Evolutionary conservation across 1,284 basidiomycete genomes (phyloP).

Genomic region (Thecaphora thlaspeos): DNA sequence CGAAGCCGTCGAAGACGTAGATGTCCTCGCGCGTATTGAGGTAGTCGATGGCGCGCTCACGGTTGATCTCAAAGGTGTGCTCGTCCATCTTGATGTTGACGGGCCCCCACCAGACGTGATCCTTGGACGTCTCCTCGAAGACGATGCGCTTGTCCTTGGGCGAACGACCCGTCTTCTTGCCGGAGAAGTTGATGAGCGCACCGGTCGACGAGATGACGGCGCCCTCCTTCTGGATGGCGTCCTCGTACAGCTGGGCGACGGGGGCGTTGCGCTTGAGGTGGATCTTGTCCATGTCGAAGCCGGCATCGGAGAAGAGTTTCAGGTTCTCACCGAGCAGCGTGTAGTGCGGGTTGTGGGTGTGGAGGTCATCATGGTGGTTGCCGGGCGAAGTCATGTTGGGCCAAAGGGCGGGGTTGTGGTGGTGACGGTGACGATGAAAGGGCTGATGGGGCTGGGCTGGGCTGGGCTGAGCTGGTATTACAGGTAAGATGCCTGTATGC

Average conservation of each 20-base stretch:
- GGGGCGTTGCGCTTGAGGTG: slow-evolving; percentile 83
- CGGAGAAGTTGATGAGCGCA: slow-evolving; percentile 98
- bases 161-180: slow-evolving; percentile 96
- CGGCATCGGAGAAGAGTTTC: slow-evolving; percentile 97
- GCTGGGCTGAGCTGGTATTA: no score
- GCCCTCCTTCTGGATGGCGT: slow-evolving; percentile 95
- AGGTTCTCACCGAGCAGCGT: slow-evolving; percentile 67
- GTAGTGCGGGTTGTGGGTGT: slow-evolving; percentile 47
- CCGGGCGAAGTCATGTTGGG: slow-evolving; percentile 55
- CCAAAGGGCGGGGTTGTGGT: background rate
- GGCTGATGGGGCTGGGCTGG: no score
- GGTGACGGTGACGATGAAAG: background rate
- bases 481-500: no score
- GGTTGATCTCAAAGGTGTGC: slow-evolving; percentile 99
- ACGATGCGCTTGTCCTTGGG: slow-evolving; percentile 99
- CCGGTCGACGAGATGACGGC: slow-evolving; percentile 95
- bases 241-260: slow-evolving; percentile 93
- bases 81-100: slow-evolving; percentile 99
- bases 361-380: slow-evolving; percentile 56
- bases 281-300: slow-evolving; percentile 82
- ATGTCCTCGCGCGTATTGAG: slow-evolving; percentile 95
- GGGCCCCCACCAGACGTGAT: slow-evolving; percentile 99
- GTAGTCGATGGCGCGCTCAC: slow-evolving; percentile 99
- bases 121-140: slow-evolving; percentile 93
- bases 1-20: slow-evolving; percentile 97